These are phyloP conservation scores for Suhomyces chickasaworum DNA, from an alignment of 1,139 yeast species.

Conservation along the genomic window DNA sequence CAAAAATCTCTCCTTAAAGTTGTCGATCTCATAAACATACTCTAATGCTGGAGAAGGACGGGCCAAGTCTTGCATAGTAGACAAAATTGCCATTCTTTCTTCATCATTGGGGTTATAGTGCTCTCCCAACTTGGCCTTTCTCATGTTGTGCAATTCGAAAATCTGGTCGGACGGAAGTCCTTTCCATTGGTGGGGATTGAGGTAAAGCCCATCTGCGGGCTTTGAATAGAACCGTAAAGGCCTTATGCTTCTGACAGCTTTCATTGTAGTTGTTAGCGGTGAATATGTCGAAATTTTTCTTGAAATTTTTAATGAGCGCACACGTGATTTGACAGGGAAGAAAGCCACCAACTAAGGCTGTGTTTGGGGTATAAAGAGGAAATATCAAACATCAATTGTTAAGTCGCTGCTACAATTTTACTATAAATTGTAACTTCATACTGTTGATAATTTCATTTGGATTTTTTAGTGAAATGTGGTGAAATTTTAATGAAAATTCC, in stretches of 20 bases:
- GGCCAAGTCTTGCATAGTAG: constrained; percentile 41
- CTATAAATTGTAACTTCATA: not conserved
- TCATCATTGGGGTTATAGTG: constrained; percentile 56
- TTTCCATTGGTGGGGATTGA: constrained; percentile 68
- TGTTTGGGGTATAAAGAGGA: too few species aligned
- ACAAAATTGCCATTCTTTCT: constrained; percentile 49
- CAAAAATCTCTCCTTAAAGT: constrained; percentile 48
- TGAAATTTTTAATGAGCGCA: constrained; percentile 2
- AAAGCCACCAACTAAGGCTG: too few species aligned
- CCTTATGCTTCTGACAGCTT: constrained; percentile 14
- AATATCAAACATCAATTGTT: not conserved
- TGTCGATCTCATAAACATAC: constrained; percentile 48
- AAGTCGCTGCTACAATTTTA: not conserved
- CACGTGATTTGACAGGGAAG: constrained; percentile 5
- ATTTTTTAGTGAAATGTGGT: too few species aligned
- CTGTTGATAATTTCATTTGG: too few species aligned
- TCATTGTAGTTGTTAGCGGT: constrained; percentile 8
- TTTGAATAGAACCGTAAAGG: constrained; percentile 21
- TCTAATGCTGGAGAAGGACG: constrained; percentile 39
- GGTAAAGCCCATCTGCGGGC: constrained; percentile 28
- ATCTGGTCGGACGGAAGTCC: constrained; percentile 66
- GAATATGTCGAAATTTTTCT: constrained; percentile 11
- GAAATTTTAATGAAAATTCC: too few species aligned
- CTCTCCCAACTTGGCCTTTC: constrained; percentile 58
- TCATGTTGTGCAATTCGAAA: constrained; percentile 58